Base-by-base conservation (phyloP, 345 rosid genomes). In the Bruguiera gymnorhiza region DNA sequence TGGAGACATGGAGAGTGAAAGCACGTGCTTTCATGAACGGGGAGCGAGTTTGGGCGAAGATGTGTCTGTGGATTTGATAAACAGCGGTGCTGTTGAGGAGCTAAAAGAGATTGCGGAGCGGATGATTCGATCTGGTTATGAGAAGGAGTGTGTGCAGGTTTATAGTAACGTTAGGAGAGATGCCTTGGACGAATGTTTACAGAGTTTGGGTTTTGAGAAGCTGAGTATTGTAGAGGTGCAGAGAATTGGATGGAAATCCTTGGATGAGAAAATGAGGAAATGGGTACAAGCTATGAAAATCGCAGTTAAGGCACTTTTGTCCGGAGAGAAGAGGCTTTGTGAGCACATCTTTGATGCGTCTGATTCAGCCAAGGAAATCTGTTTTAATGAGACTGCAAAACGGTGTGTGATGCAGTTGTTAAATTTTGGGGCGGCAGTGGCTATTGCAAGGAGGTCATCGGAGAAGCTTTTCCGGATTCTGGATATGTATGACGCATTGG, bases 261-360 rank as follows among this genome's bases (percentile, higher is more conserved):
- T 95, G 97, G 98, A 95, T 80, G 98, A 95, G 84, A 95, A 92
- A 82, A 92, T 95, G 98, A 95, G 87, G 89, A 92, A 85, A 67
- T 95, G 99, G 99, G 79, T 84, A 54, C 98, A 84, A 73, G 98
- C 99, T 24, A 79, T 88, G 55, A 95, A 95, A 83, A 76, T 90
- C 46, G 75, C 82, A 9, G 85, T 81, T 32, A 85, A 87, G 79
- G 94, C 85, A 70, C 88, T 92, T 80, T 66, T 95, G 60, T 80
- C 81, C n/a, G 93, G 96, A 6, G 99, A 95, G 74, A 92, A 79
- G 73, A 83, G 83, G 85, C 86, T 87, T 29, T 92, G 97, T 62
- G 98, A 92, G 62, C 82, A 87, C 70, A 84, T 95, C 34, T 95
- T 95, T 70, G 39, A 56, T 16, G 80, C 75, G 7, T 85, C 91